These are phyloP conservation scores for Mucor mucedo DNA, from an alignment of 371 early-diverging fungal genomes.

Conservation along the genomic window DNA sequence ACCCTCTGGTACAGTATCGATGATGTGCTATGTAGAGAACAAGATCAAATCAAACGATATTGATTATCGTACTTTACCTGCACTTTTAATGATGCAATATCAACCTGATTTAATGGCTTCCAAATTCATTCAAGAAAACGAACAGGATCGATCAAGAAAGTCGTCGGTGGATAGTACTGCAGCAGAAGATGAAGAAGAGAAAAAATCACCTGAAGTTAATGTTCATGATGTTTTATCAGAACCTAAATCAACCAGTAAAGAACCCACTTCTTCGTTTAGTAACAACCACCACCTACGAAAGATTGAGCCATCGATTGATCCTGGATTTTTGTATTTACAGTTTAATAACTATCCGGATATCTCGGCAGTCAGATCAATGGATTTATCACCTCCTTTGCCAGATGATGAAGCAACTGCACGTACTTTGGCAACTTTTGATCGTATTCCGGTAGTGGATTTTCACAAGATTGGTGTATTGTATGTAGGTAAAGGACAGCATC, in stretches of 20 bases:
- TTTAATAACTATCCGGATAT: slow-evolving; percentile 77
- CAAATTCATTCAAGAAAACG: slow-evolving; percentile 17
- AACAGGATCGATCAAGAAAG: slow-evolving; percentile 6
- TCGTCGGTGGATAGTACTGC: background rate
- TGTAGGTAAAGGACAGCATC: slow-evolving; percentile 83
- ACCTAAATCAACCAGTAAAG: slow-evolving; percentile 15
- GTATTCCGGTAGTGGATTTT: slow-evolving; percentile 89
- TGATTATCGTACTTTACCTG: slow-evolving; percentile 61
- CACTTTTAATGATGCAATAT: slow-evolving; percentile 66
- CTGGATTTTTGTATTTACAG: slow-evolving; percentile 68
- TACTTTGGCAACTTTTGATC: slow-evolving; percentile 82
- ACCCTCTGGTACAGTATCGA: slow-evolving; percentile 79
- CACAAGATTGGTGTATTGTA: slow-evolving; percentile 96
- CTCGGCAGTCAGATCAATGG: slow-evolving; percentile 43
- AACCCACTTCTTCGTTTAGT: slow-evolving; percentile 7
- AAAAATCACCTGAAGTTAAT: slow-evolving; percentile 8
- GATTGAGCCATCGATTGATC: slow-evolving; percentile 61
- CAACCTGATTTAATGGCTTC: slow-evolving; percentile 47
- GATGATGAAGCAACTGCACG: slow-evolving; percentile 79
- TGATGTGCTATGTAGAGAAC: slow-evolving; percentile 79
- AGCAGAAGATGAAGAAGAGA: background rate
- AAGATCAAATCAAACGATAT: slow-evolving; percentile 62
- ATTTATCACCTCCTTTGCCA: slow-evolving; percentile 72
- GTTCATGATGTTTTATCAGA: slow-evolving; percentile 39
- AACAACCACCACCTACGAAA: slow-evolving; percentile 29